Evolutionary conservation across 1,284 basidiomycete genomes (phyloP).

Genomic region (Vanrija humicola): DNA sequence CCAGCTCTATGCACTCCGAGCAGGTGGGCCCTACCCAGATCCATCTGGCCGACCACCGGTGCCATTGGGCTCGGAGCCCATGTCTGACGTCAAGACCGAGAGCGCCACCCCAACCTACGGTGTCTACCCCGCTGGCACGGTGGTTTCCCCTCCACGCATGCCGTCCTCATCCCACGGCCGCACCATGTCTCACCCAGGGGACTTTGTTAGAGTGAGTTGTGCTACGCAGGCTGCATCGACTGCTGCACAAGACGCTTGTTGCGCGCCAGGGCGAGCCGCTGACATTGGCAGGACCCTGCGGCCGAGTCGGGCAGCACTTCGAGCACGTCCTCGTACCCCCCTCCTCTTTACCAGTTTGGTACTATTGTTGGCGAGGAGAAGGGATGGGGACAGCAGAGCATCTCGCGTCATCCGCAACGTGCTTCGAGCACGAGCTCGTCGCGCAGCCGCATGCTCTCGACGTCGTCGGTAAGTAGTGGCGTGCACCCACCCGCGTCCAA

Average conservation of each 20-base stretch:
- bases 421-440: slow-evolving; percentile 13
- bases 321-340: slow-evolving; percentile 17
- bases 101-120: neutral
- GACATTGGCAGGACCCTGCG: slow-evolving; percentile 9
- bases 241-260: neutral
- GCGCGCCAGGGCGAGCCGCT: neutral
- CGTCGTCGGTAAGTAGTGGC: slow-evolving; percentile 28
- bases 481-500: neutral
- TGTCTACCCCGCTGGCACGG: slow-evolving; percentile 6
- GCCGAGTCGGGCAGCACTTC: slow-evolving; percentile 11
- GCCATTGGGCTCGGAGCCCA: neutral
- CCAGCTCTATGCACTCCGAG: slow-evolving; percentile 34
- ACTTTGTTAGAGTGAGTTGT: slow-evolving; percentile 18
- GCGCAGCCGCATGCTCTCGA: slow-evolving; percentile 28
- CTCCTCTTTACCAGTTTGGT: slow-evolving; percentile 20
- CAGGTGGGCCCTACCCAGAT: slow-evolving; percentile 3
- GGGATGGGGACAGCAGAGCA: slow-evolving; percentile 1
- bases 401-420: slow-evolving; percentile 9
- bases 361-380: slow-evolving; percentile 8
- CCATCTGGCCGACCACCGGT: slow-evolving; percentile 2
- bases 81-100: slow-evolving; percentile 3
- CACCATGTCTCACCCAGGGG: slow-evolving; percentile 20
- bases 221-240: neutral
- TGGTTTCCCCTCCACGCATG: slow-evolving; percentile 14
- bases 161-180: slow-evolving; percentile 13